Percentiles rank a stretch among this genome's conserved stretches.
Evolutionary conservation across 2,329 filamentous ascomycete species (phyloP).

Genomic region (Fusarium pseudoanthophilum): DNA sequence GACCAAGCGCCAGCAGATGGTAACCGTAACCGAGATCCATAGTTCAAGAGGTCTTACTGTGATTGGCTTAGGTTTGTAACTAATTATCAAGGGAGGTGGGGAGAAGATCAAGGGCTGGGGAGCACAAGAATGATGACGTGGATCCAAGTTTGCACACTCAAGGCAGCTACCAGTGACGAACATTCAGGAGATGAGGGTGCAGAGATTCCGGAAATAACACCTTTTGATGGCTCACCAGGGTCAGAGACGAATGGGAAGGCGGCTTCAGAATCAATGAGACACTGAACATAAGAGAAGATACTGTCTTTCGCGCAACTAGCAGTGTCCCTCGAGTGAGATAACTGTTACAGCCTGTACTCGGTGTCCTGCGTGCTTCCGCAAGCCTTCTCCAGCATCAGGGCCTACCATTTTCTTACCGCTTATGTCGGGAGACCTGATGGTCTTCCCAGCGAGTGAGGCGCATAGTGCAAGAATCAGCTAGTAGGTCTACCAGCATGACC

Average conservation of each 20-base stretch:
- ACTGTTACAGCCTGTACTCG: background rate
- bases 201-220: background rate
- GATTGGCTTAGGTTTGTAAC: background rate
- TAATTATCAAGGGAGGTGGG: rapidly evolving
- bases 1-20: background rate
- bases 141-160: background rate
- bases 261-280: rapidly evolving
- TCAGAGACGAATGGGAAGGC: no score
- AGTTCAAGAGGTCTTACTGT: background rate
- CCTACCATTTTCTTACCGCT: background rate
- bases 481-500: no score
- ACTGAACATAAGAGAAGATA: background rate
- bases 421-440: background rate
- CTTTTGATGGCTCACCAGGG: background rate
- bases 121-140: background rate
- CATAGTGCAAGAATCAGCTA: background rate
- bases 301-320: background rate
- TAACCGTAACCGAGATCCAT: rapidly evolving
- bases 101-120: background rate
- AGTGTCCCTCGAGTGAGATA: background rate
- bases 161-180: background rate
- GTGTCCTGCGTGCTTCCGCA: background rate
- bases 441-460: background rate
- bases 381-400: background rate
- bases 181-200: background rate